A percentile compares a stretch with the other conserved stretches of the same genome.
phyloP scores from a whole-genome alignment of 768 basidiomycete genomes.

The Pleurotus tuber-regium region DNA sequence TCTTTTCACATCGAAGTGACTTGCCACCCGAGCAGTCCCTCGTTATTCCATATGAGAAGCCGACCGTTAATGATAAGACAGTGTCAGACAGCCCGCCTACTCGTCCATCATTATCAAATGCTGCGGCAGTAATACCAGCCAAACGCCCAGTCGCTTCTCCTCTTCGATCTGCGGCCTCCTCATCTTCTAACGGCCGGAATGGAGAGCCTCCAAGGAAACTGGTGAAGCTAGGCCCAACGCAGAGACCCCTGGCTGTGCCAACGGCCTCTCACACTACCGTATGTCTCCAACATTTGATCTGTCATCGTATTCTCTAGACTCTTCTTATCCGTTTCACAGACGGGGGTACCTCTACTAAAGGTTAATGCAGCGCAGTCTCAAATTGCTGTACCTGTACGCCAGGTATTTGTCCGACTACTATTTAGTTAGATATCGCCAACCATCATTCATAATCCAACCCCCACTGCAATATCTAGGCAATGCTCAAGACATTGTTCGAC shows the following conservation, averaged over 20 bases:
- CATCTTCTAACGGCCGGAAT: conserved; percentile 17
- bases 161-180: conserved; percentile 22
- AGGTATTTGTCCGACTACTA: conserved; percentile 39
- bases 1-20: conserved; percentile 61
- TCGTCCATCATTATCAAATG: conserved; percentile 16
- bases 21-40: conserved; percentile 34
- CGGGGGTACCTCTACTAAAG: conserved; percentile 63
- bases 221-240: conserved; percentile 46
- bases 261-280: conserved; percentile 36
- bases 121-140: conserved; percentile 36
- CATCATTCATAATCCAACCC: conserved; percentile 12
- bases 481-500: conserved; percentile 74
- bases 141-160: conserved; percentile 47
- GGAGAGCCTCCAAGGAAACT: conserved; percentile 64
- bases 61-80: conserved; percentile 13
- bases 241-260: conserved; percentile 42
- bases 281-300: conserved; percentile 13
- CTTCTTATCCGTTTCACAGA: conserved; percentile 27
- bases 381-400: conserved; percentile 71
- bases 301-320: conserved; percentile 4
- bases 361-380: conserved; percentile 67
- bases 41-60: conserved; percentile 32
- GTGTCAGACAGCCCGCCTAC: conserved; percentile 13
- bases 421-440: not conserved
- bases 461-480: conserved; percentile 38